Evolutionary conservation across 371 early-diverging fungal genomes (phyloP), one percentile per base, ranked within the genome.

Genomic region (Syncephalastrum racemosum): DNA sequence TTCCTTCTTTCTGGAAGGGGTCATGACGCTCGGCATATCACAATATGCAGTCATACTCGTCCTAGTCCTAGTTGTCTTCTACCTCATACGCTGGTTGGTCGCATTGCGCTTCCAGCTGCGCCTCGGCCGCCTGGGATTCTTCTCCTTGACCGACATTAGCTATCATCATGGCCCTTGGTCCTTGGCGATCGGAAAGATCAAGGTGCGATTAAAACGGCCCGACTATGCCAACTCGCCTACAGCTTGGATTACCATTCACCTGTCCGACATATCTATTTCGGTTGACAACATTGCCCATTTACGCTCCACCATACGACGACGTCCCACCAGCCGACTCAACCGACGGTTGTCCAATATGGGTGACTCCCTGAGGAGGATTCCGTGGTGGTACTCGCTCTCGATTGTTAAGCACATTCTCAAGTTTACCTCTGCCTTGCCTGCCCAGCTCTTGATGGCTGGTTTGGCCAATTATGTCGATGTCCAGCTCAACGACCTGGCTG

Each of bases 331-430:
- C 5, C 46, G 24, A 13, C 54, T 67, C 4, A 70, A 69, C 44
- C 67, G 59, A 24, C 60, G 64, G 1, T 47, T 71, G 5, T 73
- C 79, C 12, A 60, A 50, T 19, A 56, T 75, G 27, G 64, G 73
- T 15, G 60, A 62, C 14, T 64, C 71, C 2, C 43, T 74, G 1
- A 62, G 58, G 15, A 63, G 60, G 16, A 72, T 75, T 20, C 71
- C 79, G 5, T 73, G 76, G 76, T 75, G 76, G 76, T 79, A 79
- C 49, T 73, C 79, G 7, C 22, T 73, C 23, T 79, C 79, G 0
- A 44, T 70, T 18, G 70, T 79, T n/a, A 79, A 75, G 50, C 46
- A 62, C 18, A 49, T 79, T 6, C 48, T 76, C 36, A 71, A 74
- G 56, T 63, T 65, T 18, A 67, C 63, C 2, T 79, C 74, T 0